These are phyloP conservation scores for Taphrina pruni DNA, from an alignment of 1,139 yeast species.

Conservation along the genomic window DNA sequence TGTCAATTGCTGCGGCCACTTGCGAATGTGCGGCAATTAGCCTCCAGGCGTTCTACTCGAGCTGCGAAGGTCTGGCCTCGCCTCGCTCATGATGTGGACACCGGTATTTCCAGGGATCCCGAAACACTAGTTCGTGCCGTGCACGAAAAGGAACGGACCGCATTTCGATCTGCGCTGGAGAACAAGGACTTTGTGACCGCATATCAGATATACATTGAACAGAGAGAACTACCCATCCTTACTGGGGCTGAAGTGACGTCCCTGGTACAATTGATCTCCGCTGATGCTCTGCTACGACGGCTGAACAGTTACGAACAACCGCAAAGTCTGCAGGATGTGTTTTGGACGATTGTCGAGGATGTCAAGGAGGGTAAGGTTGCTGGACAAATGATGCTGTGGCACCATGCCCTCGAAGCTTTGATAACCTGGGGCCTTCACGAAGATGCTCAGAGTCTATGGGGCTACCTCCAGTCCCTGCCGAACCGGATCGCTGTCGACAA, in stretches of 20 bases:
- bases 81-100: not conserved
- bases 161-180: constrained; percentile 25
- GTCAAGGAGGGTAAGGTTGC: constrained; percentile 23
- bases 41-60: constrained; percentile 15
- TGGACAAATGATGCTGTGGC: constrained; percentile 32
- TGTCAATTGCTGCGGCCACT: constrained; percentile 7
- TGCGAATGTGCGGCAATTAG: not conserved
- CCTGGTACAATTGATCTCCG: constrained; percentile 33
- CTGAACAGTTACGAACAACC: constrained; percentile 33
- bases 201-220: constrained; percentile 30
- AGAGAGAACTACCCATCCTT: constrained; percentile 16
- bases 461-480: constrained; percentile 10
- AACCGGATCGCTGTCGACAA: constrained; percentile 18
- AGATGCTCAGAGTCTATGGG: constrained; percentile 32
- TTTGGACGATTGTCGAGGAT: constrained; percentile 34
- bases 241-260: constrained; percentile 35
- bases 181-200: constrained; percentile 26
- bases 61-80: constrained; percentile 19
- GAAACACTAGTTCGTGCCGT: constrained; percentile 22
- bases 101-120: constrained; percentile 18
- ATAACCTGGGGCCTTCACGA: constrained; percentile 11
- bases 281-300: constrained; percentile 34
- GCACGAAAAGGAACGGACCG: constrained; percentile 35
- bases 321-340: constrained; percentile 25
- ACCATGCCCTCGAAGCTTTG: constrained; percentile 24